phyloP scores from a whole-genome alignment of 2,329 filamentous ascomycete species.

The Calonectria pseudoreteaudii region DNA sequence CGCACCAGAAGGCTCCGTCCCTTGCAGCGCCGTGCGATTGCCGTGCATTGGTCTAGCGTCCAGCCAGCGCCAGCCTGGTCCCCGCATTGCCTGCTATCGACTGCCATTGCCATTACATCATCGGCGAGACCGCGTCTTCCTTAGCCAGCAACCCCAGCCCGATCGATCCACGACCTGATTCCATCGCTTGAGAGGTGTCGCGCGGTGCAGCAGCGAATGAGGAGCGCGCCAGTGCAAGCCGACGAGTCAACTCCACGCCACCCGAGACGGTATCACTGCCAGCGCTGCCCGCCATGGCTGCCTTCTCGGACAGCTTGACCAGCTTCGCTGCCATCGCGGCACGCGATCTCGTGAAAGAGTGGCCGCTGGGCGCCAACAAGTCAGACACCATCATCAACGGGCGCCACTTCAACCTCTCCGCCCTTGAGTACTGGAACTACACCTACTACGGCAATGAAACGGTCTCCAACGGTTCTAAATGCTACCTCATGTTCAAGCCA shows the following conservation, averaged over 20 bases:
- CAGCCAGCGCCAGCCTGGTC: too few species aligned
- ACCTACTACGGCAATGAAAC: slow-evolving; percentile 79
- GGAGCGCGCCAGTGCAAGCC: background rate
- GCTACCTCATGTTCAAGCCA: slow-evolving; percentile 72
- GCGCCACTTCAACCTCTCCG: slow-evolving; percentile 76
- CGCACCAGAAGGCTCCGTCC: background rate
- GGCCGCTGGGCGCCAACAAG: slow-evolving; percentile 64
- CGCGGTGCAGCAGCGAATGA: background rate
- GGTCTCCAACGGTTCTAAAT: slow-evolving; percentile 77
- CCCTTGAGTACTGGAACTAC: slow-evolving; percentile 75
- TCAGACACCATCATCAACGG: slow-evolving; percentile 70
- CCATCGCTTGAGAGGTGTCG: background rate
- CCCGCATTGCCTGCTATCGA: too few species aligned
- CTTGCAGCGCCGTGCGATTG: slow-evolving; percentile 2
- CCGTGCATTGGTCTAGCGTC: background rate
- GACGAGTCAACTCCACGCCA: background rate
- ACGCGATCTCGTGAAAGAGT: slow-evolving; percentile 59
- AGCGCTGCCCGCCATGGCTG: slow-evolving; percentile 30
- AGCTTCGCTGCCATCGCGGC: slow-evolving; percentile 51
- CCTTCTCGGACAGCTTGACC: slow-evolving; percentile 30
- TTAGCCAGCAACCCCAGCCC: background rate
- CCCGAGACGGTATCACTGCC: background rate
- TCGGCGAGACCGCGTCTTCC: background rate
- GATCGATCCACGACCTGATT: background rate
- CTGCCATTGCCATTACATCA: background rate